These are phyloP conservation scores for Passalora sequoiae DNA, from an alignment of 2,329 filamentous ascomycete genomes.

Conservation along the genomic window DNA sequence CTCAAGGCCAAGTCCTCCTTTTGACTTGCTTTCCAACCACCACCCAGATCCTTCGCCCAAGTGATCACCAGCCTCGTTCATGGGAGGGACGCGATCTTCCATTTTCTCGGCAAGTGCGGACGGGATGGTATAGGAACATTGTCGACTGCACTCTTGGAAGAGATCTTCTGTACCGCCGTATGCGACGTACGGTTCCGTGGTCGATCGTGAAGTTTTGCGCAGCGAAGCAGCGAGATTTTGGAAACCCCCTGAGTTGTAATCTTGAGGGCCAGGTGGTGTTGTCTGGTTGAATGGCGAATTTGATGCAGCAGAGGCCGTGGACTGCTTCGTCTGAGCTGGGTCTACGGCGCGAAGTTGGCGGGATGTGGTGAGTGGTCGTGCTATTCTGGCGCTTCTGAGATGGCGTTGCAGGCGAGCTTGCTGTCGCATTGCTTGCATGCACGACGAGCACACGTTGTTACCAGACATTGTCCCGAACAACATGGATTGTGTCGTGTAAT, in stretches of 20 bases:
- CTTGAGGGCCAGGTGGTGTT: slow-evolving; percentile 12
- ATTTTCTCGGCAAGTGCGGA: slow-evolving; percentile 58
- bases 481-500: too few species aligned
- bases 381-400: slow-evolving; percentile 1
- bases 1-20: slow-evolving; percentile 57
- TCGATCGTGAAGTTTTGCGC: slow-evolving; percentile 28
- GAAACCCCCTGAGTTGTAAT: slow-evolving; percentile 16
- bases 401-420: slow-evolving; percentile 5
- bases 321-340: slow-evolving; percentile 2
- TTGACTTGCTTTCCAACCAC: slow-evolving; percentile 62
- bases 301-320: background rate
- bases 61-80: slow-evolving; percentile 74
- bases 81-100: slow-evolving; percentile 54
- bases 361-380: slow-evolving; percentile 7
- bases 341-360: slow-evolving; percentile 7
- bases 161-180: slow-evolving; percentile 73
- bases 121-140: slow-evolving; percentile 72
- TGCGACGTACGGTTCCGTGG: slow-evolving; percentile 67
- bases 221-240: slow-evolving; percentile 25
- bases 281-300: slow-evolving; percentile 5
- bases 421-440: slow-evolving; percentile 22
- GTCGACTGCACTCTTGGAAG: slow-evolving; percentile 66
- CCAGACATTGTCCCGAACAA: slow-evolving; percentile 25
- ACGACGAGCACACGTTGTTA: slow-evolving; percentile 23
- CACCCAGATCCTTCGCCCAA: slow-evolving; percentile 67